Evolutionary conservation across 1,284 basidiomycete genomes (phyloP), one percentile per base, ranked within the genome.

Genomic region (Pseudozyma pruni): DNA sequence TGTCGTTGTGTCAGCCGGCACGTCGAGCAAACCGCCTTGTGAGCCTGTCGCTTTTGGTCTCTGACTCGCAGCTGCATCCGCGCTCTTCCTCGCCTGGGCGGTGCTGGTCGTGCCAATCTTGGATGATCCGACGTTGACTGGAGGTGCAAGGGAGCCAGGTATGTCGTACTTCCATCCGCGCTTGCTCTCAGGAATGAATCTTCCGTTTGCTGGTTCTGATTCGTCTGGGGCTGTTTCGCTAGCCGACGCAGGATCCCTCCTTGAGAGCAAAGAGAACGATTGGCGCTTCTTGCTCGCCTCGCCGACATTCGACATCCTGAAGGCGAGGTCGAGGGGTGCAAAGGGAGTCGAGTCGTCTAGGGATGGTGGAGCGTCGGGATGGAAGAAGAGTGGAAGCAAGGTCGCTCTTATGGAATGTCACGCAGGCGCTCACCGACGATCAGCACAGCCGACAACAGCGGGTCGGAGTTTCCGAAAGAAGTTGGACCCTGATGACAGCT

Each of bases 131-230:
- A n/a, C n/a, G n/a, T n/a, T n/a, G n/a, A n/a, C n/a, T n/a, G n/a
- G n/a, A n/a, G n/a, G n/a, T n/a, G n/a, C n/a, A n/a, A n/a, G n/a
- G n/a, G 48, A 31, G 6, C 19, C 52, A 14, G 51, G 52, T 25
- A 43, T 22, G 9, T 56, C 56, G 17, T 60, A 67, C 32, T 57
- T 60, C 61, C 67, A 64, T 10, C 55, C 55, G 14, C 67, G 56
- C 42, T 70, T 60, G 42, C 52, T 60, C 39, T 70, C 67, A 0
- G 67, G 67, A 8, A 70, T 60, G 44, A 64, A 70, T 4, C 60
- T 20, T 4, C 56, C 48, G 37, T 70, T 47, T 0, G 61, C 59
- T 8, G 38, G 48, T 19, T 47, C 41, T 5, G 52, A 13, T 17
- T 59, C 55, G 11, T 48, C 41, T 9, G 44, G 4, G 3, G 41